Conservation (phyloP, 805 yeast genomes). For the Pichia ethanolica region DNA sequence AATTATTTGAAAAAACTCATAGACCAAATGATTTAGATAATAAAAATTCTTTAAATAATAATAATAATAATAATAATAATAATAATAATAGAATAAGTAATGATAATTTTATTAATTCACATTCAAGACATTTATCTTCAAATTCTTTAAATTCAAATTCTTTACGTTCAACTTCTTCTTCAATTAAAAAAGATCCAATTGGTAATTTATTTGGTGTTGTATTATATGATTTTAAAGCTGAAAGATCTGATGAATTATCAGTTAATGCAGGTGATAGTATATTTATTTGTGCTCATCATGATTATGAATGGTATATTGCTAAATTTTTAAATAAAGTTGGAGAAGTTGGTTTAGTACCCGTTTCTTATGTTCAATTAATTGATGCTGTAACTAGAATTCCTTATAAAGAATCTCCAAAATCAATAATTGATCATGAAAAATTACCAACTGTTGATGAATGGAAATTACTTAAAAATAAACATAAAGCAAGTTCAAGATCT, state of each 20-base stretch:
- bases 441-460: slow-evolving; percentile 94
- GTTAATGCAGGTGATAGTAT: slow-evolving; percentile 82
- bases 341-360: slow-evolving; percentile 96
- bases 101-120: background rate
- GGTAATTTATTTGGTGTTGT: slow-evolving; percentile 69
- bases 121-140: background rate
- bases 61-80: background rate
- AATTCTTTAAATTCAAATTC: background rate
- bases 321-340: slow-evolving; percentile 92
- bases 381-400: slow-evolving; percentile 63
- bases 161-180: background rate
- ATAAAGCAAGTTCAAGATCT: slow-evolving; percentile 72
- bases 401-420: slow-evolving; percentile 43
- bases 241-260: slow-evolving; percentile 75
- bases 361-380: slow-evolving; percentile 76
- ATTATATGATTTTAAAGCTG: slow-evolving; percentile 80
- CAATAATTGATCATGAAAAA: slow-evolving; percentile 48
- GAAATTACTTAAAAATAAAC: slow-evolving; percentile 85
- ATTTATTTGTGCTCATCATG: slow-evolving; percentile 92
- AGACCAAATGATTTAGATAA: slow-evolving; percentile 27
- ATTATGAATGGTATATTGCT: slow-evolving; percentile 96
- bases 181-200: slow-evolving; percentile 20
- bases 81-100: background rate
- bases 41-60: slow-evolving; percentile 6
- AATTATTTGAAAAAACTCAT: slow-evolving; percentile 57